Evolutionary conservation across 805 yeast genomes (phyloP), one percentile per base, ranked within the genome.

Genomic region (Saccharomycopsis capsularis): DNA sequence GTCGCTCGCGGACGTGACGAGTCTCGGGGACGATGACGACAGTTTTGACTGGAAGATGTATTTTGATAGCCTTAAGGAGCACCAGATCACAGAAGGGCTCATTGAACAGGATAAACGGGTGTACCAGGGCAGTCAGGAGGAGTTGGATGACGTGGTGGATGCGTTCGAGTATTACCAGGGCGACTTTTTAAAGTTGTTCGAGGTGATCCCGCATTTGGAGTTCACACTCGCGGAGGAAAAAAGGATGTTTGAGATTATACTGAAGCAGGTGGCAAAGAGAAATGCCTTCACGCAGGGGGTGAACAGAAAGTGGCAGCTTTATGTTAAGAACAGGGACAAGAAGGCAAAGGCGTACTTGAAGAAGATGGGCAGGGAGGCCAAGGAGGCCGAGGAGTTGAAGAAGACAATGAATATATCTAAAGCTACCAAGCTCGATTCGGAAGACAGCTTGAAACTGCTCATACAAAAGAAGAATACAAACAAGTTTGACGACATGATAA

Each of bases 121-220:
- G 43, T 88, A 88, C 59, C 87, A 82, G 57, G 74, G 70, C 3
- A 72, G 81, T n/a, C 58, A 57, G 3, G 85, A 81, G 55, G 89
- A 82, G 55, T 61, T 58, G 41, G 67, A 66, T 3, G 96, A 89
- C 59, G 71, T 89, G n/a, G 50, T 78, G 39, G 74, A 76, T 41
- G 70, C 74, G 43, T 82, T 82, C 66, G 63, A 69, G 6, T 76
- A 70, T 56, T 71, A 72, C 40, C 73, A 77, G 13, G 95, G 95
- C 3, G 86, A 85, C 57, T 76, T 88, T 57, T 68, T 81, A 41
- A 68, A 70, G 44, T 66, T 88, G 4, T 84, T 88, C 59, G 95
- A 87, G 60, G 70, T 72, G 30, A 81, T 89, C 3, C 84, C 93
- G 7, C 96, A 89, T 63, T 71, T 85, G 46, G 89, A 83, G 53